Evolutionary conservation across 2,329 filamentous ascomycete genomes (phyloP).

Genomic region (Talaromyces sp.): DNA sequence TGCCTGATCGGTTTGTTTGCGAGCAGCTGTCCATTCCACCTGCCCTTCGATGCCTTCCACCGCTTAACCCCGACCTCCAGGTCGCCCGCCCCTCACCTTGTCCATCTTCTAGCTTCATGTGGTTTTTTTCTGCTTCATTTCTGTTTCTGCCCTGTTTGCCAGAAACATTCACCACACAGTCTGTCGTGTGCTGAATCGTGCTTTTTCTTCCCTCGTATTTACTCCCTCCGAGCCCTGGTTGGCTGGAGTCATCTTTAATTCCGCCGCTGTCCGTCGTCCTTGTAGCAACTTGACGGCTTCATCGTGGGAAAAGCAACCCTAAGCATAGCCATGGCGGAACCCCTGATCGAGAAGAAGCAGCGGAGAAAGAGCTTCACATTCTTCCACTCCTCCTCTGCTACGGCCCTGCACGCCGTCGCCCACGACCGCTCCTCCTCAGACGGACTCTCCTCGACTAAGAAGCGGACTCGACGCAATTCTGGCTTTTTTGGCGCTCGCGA

Average conservation of each 20-base stretch:
- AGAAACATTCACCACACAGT: not conserved
- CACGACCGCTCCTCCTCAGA: constrained; percentile 35
- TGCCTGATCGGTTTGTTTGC: not conserved
- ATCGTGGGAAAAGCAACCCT: not conserved
- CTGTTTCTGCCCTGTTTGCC: not conserved
- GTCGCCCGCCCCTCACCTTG: constrained; percentile 11
- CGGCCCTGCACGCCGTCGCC: constrained; percentile 9
- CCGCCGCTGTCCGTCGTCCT: not conserved
- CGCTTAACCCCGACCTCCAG: constrained; percentile 16
- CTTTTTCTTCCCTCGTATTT: not conserved
- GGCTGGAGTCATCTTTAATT: not conserved
- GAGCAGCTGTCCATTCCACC: not conserved
- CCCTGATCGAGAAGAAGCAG: constrained; percentile 15
- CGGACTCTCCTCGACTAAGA: constrained; percentile 27
- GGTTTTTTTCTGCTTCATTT: not conserved
- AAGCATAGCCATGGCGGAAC: constrained; percentile 17
- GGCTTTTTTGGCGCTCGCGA: constrained; percentile 31
- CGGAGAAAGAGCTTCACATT: constrained; percentile 29
- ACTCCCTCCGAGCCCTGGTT: not conserved
- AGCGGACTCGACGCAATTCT: constrained; percentile 32
- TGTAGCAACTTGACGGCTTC: not conserved
- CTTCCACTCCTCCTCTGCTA: constrained; percentile 14
- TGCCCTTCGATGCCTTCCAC: constrained; percentile 4
- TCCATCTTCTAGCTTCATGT: not conserved
- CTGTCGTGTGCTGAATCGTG: not conserved